Percentiles rank a stretch among this genome's conserved stretches.
Conservation (phyloP, 73 alveolate genomes). For the Urostyla sp. region DNA sequence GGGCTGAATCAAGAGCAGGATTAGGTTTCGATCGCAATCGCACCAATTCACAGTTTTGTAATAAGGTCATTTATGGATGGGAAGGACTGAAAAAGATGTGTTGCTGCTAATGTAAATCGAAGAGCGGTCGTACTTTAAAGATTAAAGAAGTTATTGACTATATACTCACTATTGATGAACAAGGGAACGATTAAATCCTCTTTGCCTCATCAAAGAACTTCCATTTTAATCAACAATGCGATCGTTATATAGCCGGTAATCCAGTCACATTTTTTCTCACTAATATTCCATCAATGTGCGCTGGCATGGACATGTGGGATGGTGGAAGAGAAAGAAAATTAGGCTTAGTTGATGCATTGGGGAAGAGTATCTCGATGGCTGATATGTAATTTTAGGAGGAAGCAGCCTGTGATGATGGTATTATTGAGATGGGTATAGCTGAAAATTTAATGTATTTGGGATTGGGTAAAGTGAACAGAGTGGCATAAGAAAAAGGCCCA, state of each 20-base stretch:
- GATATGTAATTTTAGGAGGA: constrained; percentile 41
- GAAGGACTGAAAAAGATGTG: constrained; percentile 94
- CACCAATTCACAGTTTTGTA: constrained; percentile 75
- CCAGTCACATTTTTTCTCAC: constrained; percentile 85
- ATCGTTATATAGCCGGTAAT: constrained; percentile 75
- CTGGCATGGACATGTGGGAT: constrained; percentile 91
- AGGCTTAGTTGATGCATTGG: constrained; percentile 47
- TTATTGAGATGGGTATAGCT: constrained; percentile 73
- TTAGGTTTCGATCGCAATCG: constrained; percentile 87
- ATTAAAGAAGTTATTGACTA: constrained; percentile 45
- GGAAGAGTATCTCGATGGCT: constrained; percentile 24
- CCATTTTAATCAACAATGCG: constrained; percentile 8
- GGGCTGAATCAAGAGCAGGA: constrained; percentile 96
- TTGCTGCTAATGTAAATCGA: constrained; percentile 64
- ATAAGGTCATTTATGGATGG: constrained; percentile 87
- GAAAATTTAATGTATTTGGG: constrained; percentile 65
- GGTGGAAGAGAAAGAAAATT: constrained; percentile 66
- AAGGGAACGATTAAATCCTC: constrained; percentile 4
- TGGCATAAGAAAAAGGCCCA: constrained; percentile 81
- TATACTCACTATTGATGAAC: neutral
- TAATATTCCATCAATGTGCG: constrained; percentile 87
- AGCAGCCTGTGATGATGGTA: constrained; percentile 71
- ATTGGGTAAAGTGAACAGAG: constrained; percentile 66
- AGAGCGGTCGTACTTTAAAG: constrained; percentile 49
- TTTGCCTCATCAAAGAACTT: constrained; percentile 9